phyloP scores from a whole-genome alignment of 495 filamentous ascomycete species.

The Amniculicola lignicola region DNA sequence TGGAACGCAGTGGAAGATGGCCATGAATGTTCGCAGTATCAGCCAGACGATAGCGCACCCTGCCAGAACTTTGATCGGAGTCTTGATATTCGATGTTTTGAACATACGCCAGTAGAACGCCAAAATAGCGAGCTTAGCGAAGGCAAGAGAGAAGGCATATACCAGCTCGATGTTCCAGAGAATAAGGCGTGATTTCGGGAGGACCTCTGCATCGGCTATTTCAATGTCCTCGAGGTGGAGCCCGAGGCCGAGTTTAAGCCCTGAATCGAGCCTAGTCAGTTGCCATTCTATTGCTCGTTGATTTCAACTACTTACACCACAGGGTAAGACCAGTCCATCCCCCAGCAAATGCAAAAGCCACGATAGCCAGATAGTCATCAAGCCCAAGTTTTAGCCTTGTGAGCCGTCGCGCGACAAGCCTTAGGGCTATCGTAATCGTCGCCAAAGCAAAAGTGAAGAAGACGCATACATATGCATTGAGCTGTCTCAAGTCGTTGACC shows the following conservation, averaged over 20 bases:
- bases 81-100: conserved; percentile 21
- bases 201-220: neutral
- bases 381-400: conserved; percentile 10
- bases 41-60: conserved; percentile 18
- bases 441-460: conserved; percentile 25
- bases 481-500: conserved; percentile 2
- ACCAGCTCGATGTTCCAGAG: conserved; percentile 18
- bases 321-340: conserved; percentile 7
- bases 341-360: conserved; percentile 9
- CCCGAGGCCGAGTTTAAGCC: conserved; percentile 19
- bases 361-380: conserved; percentile 26
- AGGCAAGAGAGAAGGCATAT: conserved; percentile 23
- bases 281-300: neutral
- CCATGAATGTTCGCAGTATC: conserved; percentile 24
- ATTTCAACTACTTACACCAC: conserved; percentile 14
- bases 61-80: conserved; percentile 20
- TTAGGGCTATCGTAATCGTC: neutral
- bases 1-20: conserved; percentile 31
- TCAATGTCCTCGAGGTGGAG: conserved; percentile 7
- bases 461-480: conserved; percentile 18
- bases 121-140: conserved; percentile 25
- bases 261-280: conserved; percentile 4
- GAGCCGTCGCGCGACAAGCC: conserved; percentile 21
- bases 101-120: conserved; percentile 35
- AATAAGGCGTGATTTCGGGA: conserved; percentile 7